Conservation (phyloP, 1,139 yeast genomes). For the Yamadazyma trypodendri region DNA sequence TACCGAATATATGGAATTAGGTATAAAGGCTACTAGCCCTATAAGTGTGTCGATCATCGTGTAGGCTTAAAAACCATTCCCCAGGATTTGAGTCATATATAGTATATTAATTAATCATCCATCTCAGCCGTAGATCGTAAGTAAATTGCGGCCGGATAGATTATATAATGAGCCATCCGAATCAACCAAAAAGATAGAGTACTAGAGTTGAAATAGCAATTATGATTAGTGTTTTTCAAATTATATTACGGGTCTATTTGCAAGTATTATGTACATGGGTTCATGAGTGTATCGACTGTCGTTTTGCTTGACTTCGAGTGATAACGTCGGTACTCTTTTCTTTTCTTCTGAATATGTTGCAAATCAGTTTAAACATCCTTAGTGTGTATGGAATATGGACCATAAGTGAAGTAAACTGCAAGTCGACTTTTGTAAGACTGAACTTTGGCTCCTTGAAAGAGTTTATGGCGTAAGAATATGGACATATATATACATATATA, state of each 20-base stretch:
- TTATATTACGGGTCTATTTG: no score
- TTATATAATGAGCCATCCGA: no score
- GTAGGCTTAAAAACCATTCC: background rate
- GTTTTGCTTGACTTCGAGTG: slow-evolving; percentile 13
- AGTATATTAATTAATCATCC: background rate
- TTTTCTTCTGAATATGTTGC: background rate
- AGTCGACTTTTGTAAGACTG: no score
- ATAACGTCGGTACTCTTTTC: slow-evolving; percentile 3
- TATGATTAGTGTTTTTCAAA: no score
- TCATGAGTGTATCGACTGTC: background rate
- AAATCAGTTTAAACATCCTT: background rate
- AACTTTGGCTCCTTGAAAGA: no score
- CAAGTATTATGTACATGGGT: background rate
- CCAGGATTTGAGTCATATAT: background rate
- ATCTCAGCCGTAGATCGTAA: background rate
- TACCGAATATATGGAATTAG: slow-evolving; percentile 1
- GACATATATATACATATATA: background rate
- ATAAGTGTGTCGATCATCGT: background rate
- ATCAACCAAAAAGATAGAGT: no score
- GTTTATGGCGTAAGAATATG: no score
- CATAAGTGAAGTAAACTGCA: no score
- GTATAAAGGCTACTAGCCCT: background rate
- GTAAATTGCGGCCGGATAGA: no score
- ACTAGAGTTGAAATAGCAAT: no score
- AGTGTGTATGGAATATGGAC: no score